phyloP scores from a whole-genome alignment of 1,284 basidiomycete species.

The Leccinum glutinopallens region DNA sequence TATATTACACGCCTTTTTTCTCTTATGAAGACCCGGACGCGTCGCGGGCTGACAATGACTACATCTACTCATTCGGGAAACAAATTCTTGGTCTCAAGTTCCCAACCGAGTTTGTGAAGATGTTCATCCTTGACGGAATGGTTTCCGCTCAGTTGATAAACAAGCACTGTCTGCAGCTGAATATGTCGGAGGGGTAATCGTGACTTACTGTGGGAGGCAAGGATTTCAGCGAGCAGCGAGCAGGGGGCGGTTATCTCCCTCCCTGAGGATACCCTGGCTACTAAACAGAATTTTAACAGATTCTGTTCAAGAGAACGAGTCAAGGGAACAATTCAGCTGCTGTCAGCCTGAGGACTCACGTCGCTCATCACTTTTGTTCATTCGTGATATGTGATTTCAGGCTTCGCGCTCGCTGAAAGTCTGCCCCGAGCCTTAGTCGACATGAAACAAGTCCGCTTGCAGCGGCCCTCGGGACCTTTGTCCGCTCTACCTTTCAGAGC shows the following conservation, averaged over 20 bases:
- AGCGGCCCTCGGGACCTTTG: conserved; percentile 42
- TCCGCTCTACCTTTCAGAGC: conserved; percentile 42
- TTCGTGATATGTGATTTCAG: conserved; percentile 29
- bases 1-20: not conserved
- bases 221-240: conserved; percentile 36
- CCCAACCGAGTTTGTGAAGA: conserved; percentile 43
- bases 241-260: conserved; percentile 38
- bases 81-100: conserved; percentile 36
- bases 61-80: conserved; percentile 12
- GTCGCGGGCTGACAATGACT: not conserved
- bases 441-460: conserved; percentile 23
- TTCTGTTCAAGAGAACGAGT: conserved; percentile 29
- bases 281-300: conserved; percentile 23
- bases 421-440: conserved; percentile 8
- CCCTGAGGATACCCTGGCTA: conserved; percentile 37
- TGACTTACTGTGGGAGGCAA: conserved; percentile 36
- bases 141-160: conserved; percentile 39
- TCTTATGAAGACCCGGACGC: not conserved
- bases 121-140: conserved; percentile 37
- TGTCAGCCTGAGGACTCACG: conserved; percentile 25
- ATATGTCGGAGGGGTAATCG: not conserved
- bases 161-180: not conserved
- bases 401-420: conserved; percentile 29
- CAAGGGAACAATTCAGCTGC: not conserved
- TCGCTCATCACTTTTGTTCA: conserved; percentile 41